These are phyloP conservation scores for Rhazya stricta DNA, from an alignment of 257 asterid species.

Conservation along the genomic window DNA sequence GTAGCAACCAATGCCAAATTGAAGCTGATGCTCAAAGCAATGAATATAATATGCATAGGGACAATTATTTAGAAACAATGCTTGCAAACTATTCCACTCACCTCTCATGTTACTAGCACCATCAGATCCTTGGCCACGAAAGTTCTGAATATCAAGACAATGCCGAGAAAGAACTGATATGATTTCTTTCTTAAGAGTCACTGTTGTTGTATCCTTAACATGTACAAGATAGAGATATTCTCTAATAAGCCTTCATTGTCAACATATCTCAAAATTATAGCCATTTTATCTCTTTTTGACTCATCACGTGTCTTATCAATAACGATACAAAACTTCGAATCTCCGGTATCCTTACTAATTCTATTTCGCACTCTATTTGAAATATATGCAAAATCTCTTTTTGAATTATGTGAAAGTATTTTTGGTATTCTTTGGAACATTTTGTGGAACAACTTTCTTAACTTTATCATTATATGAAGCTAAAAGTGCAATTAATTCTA, in stretches of 20 bases:
- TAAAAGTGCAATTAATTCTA: neutral
- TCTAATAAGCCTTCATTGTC: neutral
- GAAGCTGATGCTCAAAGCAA: neutral
- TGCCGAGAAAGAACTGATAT: neutral
- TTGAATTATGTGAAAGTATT: neutral
- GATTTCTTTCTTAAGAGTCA: no score
- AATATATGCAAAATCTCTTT: no score
- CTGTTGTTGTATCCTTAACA: no score
- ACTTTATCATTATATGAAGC: neutral
- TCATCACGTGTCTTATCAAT: neutral
- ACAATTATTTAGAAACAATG: neutral
- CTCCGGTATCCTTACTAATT: neutral
- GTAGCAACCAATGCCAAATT: neutral
- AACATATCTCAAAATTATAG: neutral
- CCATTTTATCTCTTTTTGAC: neutral
- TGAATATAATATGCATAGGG: neutral
- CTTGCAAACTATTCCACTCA: neutral
- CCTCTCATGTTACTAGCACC: slow-evolving; percentile 3
- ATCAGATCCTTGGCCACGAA: neutral
- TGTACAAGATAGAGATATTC: no score
- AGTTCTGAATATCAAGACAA: neutral
- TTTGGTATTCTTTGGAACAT: neutral
- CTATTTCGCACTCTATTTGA: neutral
- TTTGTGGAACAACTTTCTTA: neutral
- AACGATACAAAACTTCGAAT: neutral